phyloP scores from a whole-genome alignment of 2,329 filamentous ascomycete genomes.

The Tolypocladium nubicola region DNA sequence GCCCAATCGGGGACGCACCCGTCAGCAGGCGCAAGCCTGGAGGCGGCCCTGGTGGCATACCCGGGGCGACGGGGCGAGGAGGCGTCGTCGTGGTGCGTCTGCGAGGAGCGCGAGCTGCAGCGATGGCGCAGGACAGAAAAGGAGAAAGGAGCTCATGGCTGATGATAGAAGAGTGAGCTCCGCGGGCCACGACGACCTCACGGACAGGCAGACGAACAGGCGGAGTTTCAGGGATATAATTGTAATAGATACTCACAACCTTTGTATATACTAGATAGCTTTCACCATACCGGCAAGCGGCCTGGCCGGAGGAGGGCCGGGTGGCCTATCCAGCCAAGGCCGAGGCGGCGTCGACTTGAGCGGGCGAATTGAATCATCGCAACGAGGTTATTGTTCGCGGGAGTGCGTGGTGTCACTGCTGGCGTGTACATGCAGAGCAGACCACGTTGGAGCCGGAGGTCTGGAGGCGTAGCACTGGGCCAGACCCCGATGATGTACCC shows the following conservation, averaged over 20 bases:
- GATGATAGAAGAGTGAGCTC: conserved; percentile 4
- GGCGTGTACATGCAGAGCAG: too few relatives aligned
- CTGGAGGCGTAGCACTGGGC: too few relatives aligned
- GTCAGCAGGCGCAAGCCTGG: not conserved
- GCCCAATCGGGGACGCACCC: not conserved
- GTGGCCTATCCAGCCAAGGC: not conserved
- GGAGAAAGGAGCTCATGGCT: not conserved
- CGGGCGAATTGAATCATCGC: not conserved
- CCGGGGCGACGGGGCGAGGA: too few relatives aligned
- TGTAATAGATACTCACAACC: conserved; percentile 4
- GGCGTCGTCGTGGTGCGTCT: too few relatives aligned
- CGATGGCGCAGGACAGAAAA: not conserved
- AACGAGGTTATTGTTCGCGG: not conserved
- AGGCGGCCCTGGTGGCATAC: not conserved
- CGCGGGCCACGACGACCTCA: conserved; percentile 1
- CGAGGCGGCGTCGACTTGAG: not conserved
- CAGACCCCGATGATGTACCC: too few relatives aligned
- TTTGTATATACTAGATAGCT: conserved; percentile 2
- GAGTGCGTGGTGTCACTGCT: too few relatives aligned
- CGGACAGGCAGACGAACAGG: not conserved
- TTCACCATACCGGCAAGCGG: not conserved
- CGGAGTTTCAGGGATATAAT: conserved; percentile 1
- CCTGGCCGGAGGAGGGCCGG: not conserved
- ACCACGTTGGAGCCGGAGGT: too few relatives aligned
- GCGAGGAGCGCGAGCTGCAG: too few relatives aligned